Evolutionary conservation across 495 filamentous ascomycete species (phyloP).

Genomic region (Pseudomonodictys pantanalensis): DNA sequence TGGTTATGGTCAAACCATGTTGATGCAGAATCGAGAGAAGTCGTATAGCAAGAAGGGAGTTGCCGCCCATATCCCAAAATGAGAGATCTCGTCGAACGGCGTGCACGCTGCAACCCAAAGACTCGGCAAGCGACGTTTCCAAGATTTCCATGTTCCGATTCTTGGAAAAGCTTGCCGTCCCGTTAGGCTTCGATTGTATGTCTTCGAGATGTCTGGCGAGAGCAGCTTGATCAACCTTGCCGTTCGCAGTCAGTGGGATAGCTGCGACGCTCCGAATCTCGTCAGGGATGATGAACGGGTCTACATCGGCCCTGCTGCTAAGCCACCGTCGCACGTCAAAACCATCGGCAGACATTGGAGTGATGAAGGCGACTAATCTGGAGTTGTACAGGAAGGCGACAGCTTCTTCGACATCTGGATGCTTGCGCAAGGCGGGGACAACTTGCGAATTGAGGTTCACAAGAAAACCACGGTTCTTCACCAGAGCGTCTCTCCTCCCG

Average conservation of each 20-base stretch:
- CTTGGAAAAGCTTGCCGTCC: too few relatives aligned
- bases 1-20: background rate
- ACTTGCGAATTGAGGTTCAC: constrained; percentile 19
- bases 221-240: constrained; percentile 6
- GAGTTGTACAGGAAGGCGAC: constrained; percentile 9
- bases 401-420: background rate
- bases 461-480: constrained; percentile 26
- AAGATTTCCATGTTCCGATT: too few relatives aligned
- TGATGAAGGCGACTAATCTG: constrained; percentile 6
- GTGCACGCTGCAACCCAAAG: too few relatives aligned
- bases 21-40: constrained; percentile 10
- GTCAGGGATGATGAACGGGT: constrained; percentile 14
- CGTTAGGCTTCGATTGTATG: too few relatives aligned
- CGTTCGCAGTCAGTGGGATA: constrained; percentile 7
- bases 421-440: background rate
- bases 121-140: too few relatives aligned
- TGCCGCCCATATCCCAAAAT: constrained; percentile 21
- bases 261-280: background rate
- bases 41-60: constrained; percentile 12
- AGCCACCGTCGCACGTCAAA: background rate
- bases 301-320: background rate
- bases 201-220: background rate
- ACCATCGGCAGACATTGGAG: background rate
- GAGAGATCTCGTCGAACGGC: too few relatives aligned
- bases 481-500: constrained; percentile 28